Evolutionary conservation across 2,329 filamentous ascomycete genomes (phyloP).

Genomic region (Ophiostoma himal-ulmi): DNA sequence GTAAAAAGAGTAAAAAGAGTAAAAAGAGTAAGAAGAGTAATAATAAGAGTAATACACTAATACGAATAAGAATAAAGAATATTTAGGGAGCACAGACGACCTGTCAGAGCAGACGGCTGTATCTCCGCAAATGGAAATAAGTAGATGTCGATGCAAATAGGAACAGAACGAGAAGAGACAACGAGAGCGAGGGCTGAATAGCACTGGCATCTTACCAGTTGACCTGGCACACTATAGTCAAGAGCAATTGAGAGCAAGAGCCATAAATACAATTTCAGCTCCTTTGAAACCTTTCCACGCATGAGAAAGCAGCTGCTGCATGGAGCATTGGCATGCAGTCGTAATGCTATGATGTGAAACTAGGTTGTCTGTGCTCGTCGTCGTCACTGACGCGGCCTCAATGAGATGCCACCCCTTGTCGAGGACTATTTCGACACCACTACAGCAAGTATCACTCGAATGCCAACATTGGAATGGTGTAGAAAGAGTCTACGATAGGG

Average conservation of each 20-base stretch:
- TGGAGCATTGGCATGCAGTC: background rate
- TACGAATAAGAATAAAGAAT: background rate
- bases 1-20: background rate
- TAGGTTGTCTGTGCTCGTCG: background rate
- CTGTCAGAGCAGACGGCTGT: background rate
- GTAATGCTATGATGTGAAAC: background rate
- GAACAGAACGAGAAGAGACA: background rate
- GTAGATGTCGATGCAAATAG: background rate
- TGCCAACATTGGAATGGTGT: background rate
- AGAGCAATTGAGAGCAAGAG: background rate
- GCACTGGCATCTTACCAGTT: background rate
- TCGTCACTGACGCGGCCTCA: conserved; percentile 4
- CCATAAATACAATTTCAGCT: background rate
- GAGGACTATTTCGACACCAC: background rate
- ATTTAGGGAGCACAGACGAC: background rate
- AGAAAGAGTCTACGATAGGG: background rate
- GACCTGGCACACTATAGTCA: background rate
- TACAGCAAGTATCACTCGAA: background rate
- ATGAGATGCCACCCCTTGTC: background rate
- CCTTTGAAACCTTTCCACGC: background rate
- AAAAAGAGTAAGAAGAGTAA: background rate
- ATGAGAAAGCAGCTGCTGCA: background rate
- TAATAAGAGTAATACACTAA: no score
- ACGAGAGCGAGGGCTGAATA: background rate
- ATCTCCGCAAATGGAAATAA: background rate